Evolutionary conservation across 208 protist species (phyloP).

Genomic region (Leishmania tropica): DNA sequence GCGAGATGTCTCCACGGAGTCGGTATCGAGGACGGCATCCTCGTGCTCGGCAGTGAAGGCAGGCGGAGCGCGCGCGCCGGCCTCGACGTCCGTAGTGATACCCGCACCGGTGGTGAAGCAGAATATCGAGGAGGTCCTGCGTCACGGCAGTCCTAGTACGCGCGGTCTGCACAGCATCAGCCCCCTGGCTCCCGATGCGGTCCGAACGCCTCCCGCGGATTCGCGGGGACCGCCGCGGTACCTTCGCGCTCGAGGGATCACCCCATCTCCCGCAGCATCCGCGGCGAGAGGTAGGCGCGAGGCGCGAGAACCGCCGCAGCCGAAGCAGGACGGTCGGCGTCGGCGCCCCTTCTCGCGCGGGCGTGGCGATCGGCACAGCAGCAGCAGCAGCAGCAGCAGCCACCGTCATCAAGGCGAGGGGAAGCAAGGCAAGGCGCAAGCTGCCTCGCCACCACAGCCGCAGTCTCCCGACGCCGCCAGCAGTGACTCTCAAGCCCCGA

Average conservation of each 20-base stretch:
- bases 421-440: neutral
- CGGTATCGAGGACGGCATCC: neutral
- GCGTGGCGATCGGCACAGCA: neutral
- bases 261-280: constrained; percentile 8
- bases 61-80: neutral
- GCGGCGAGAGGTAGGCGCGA: neutral
- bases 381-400: neutral
- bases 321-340: neutral
- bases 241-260: constrained; percentile 25
- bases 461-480: neutral
- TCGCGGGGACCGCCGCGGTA: constrained; percentile 36
- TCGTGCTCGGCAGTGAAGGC: neutral
- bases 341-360: neutral
- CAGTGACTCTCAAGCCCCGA: neutral
- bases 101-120: no score
- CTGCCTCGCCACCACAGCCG: neutral
- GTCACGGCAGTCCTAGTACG: constrained; percentile 24
- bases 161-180: constrained; percentile 44
- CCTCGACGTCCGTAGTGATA: neutral
- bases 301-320: neutral
- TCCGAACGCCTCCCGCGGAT: constrained; percentile 35
- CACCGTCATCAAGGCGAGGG: neutral
- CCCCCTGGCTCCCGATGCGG: constrained; percentile 32
- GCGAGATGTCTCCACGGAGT: neutral
- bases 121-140: constrained; percentile 14